Base-by-base conservation (phyloP, 1,284 basidiomycete species). In the Papiliotrema laurentii region DNA sequence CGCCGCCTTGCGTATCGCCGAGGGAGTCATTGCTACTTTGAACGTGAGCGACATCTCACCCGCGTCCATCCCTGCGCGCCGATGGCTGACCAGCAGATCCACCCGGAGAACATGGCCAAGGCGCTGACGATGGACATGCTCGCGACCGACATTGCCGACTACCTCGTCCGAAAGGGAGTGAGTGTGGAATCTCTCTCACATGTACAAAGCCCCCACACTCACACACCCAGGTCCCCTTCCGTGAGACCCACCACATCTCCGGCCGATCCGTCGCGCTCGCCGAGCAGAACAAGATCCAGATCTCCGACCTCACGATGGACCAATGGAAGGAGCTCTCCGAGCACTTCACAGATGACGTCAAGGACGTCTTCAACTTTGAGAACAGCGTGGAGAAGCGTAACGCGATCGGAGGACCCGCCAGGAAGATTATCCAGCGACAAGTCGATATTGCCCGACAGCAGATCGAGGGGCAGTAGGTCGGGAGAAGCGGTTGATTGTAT, bases 181-280 rank as follows among this genome's bases (percentile, higher is more conserved):
- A 64, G 86, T 78, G 25, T 31, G 13, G 18, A 30, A 37, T 2
- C 31, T 33, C 42, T 4, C 21, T 21, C 19, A 9, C 26, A 16
- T 26, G n/a, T 19, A 41, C 10, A 18, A 13, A 31, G 22, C 30
- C 21, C 36, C 34, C 21, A 47, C 41, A 19, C 43, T 48, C 11
- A 45, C 46, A 39, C 6, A n/a, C 37, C 21, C 60, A 79, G 78
- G 79, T 78, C 31, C 94, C 94, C 6, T 98, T 98, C 84, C 85
- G 94, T 39, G 92, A 97, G 76, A 98, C 94, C 2, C 94, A 98
- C 73, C 94, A 98, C 73, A 85, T 98, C 61, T 97, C 94, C 6
- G 94, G 94, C 14, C 86, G 90, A 30, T 89, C 93, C 16, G 94
- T 98, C 48, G 90, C 92, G 3, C 79, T 97, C 31, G 93, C 94